Base-by-base conservation (phyloP, 2,329 filamentous ascomycete genomes). In the Amphichorda felina region DNA sequence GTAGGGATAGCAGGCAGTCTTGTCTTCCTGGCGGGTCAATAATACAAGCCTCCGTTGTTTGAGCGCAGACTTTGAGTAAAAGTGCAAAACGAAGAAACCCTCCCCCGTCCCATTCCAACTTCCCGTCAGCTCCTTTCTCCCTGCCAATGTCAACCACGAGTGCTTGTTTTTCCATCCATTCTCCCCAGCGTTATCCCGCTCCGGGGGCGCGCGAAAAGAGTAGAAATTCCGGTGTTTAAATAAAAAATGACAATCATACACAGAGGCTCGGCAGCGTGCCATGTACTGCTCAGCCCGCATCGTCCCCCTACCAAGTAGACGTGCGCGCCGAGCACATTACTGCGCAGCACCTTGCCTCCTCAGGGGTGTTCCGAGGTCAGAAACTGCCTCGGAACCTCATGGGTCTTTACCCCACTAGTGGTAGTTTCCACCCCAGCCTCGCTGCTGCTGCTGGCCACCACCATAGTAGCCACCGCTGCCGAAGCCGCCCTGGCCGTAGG, bases 351-450 rank as follows among this genome's bases (percentile, higher is more conserved):
- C 22, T 13, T 11, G 22, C 19, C 33, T 35, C 33, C 22, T 29
- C 15, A 16, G 27, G 22, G 11, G n/a, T n/a, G 21, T 3, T 27
- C n/a, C n/a, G n/a, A n/a, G n/a, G n/a, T n/a, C n/a, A n/a, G n/a
- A n/a, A n/a, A n/a, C n/a, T n/a, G n/a, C n/a, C 29, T 35, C 13
- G 14, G n/a, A n/a, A 11, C 22, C 26, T 17, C 22, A 16, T 28
- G 33, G 16, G 8, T 10, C 17, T 35, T 13, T 27, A 18, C 25
- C 24, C 21, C 6, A 47, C 54, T 66, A 64, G 45, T 70, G 62
- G 62, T 75, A 75, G 64, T 75, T 75, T 46, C 63, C 65, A 45
- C 72, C 71, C 71, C 71, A 75, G 48, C 71, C 70, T 43, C 68
- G 21, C 21, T 24, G 21, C 64, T 50, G 45, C 39, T 53, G 50